Conservation (phyloP, 148 eudicot species). For the Chenopodium quinoa region DNA sequence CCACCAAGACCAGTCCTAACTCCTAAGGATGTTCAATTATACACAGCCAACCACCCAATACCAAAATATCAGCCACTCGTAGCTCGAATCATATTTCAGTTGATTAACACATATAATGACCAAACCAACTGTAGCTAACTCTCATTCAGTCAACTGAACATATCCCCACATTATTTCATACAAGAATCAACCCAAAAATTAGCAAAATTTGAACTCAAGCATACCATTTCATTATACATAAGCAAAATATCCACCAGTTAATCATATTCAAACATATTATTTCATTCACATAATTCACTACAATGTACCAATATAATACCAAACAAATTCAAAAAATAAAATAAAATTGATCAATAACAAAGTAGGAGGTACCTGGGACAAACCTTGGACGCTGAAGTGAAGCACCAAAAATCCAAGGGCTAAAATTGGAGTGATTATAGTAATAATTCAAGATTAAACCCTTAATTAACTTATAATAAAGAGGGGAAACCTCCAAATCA, state of each 20-base stretch:
- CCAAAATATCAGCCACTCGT: not conserved
- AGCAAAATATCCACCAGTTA: not conserved
- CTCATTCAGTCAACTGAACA: not conserved
- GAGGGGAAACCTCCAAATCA: conserved; percentile 78
- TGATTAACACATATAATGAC: not conserved
- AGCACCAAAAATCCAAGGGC: conserved; percentile 74
- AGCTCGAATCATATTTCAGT: not conserved
- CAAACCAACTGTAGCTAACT: not conserved
- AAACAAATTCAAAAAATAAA: not conserved
- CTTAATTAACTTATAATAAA: conserved; percentile 69
- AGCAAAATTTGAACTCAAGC: not conserved
- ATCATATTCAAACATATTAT: too few species aligned
- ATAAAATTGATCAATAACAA: conserved; percentile 7
- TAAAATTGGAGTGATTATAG: conserved; percentile 60
- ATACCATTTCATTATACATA: too few species aligned
- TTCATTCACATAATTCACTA: not conserved
- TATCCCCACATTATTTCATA: not conserved
- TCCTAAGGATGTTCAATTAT: not conserved
- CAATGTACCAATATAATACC: not conserved
- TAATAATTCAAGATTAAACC: conserved; percentile 58
- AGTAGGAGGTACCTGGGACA: conserved; percentile 78
- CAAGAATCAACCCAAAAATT: not conserved
- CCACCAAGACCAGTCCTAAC: not conserved
- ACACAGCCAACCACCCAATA: not conserved
- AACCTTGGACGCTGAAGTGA: conserved; percentile 95